Evolutionary conservation across 2,329 filamentous ascomycete species (phyloP).

Genomic region (Chrysosporium keratinophilum): DNA sequence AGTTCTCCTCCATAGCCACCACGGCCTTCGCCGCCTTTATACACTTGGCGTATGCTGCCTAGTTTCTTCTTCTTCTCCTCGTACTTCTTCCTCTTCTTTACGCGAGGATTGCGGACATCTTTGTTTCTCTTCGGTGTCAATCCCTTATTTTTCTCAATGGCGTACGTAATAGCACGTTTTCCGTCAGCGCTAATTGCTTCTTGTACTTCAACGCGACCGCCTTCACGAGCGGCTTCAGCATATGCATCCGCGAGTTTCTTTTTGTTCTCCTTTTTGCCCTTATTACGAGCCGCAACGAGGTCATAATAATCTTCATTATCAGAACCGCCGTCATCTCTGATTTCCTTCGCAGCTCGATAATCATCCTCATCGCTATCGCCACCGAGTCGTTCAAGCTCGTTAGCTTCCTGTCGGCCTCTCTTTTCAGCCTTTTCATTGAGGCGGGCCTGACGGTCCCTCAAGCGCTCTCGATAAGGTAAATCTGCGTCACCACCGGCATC

Average conservation of each 20-base stretch:
- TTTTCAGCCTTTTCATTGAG: conserved; percentile 82
- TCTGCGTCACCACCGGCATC: conserved; percentile 51
- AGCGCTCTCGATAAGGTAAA: conserved; percentile 72
- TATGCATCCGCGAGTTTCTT: conserved; percentile 55
- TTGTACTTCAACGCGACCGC: conserved; percentile 52
- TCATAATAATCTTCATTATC: conserved; percentile 64
- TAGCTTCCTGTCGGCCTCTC: conserved; percentile 56
- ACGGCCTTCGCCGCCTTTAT: conserved; percentile 72
- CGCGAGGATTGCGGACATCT: conserved; percentile 84
- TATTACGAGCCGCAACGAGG: conserved; percentile 57
- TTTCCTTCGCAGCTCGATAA: conserved; percentile 43
- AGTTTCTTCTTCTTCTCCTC: conserved; percentile 98
- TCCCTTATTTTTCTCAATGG: conserved; percentile 96
- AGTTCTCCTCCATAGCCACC: conserved; percentile 84
- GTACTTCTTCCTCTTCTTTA: conserved; percentile 96
- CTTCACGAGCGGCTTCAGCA: conserved; percentile 44
- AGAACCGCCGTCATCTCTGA: conserved; percentile 33
- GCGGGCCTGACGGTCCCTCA: conserved; percentile 73
- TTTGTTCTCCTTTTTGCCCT: conserved; percentile 57
- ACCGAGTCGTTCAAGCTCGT: conserved; percentile 57
- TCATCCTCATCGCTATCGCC: conserved; percentile 60
- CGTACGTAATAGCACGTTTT: conserved; percentile 84
- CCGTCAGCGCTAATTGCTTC: conserved; percentile 69
- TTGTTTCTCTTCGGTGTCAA: conserved; percentile 82
- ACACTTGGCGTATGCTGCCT: conserved; percentile 71